These are phyloP conservation scores for Citrus unshiu DNA, from an alignment of 345 rosid species.

Conservation along the genomic window DNA sequence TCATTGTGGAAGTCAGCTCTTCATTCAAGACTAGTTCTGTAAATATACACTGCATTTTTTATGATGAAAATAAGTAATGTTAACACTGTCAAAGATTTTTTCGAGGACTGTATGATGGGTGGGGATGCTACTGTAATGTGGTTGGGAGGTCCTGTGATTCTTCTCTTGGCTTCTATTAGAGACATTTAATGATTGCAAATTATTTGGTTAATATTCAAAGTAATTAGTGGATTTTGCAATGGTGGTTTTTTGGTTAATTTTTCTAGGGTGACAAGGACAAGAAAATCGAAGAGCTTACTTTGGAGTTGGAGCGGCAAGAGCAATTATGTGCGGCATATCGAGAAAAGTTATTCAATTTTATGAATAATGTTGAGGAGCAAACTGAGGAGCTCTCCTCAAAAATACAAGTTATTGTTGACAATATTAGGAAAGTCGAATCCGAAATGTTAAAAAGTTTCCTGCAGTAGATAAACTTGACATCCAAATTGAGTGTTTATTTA, in stretches of 20 bases:
- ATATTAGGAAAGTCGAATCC: constrained; percentile 53
- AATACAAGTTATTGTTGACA: constrained; percentile 48
- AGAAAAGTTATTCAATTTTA: constrained; percentile 49
- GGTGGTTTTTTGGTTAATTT: constrained; percentile 7
- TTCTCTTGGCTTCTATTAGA: not conserved
- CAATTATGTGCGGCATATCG: constrained; percentile 46
- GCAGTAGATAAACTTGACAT: constrained; percentile 26
- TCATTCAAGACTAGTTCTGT: not conserved
- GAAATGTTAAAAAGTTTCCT: constrained; percentile 31
- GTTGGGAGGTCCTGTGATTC: not conserved
- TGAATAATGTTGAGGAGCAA: constrained; percentile 53
- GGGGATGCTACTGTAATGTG: not conserved
- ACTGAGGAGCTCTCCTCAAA: constrained; percentile 58
- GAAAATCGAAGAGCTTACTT: constrained; percentile 57
- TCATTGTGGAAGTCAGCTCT: not conserved
- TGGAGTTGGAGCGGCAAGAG: constrained; percentile 56
- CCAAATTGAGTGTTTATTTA: constrained; percentile 1
- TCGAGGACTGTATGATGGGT: not conserved
- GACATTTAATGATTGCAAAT: not conserved
- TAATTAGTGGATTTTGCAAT: not conserved
- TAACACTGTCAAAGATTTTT: not conserved
- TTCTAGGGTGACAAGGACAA: constrained; percentile 66
- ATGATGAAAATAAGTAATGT: not conserved
- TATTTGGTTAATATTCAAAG: not conserved
- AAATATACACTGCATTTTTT: not conserved